Conservation (phyloP, 176 grass and related monocot species). For the Panicum miliaceum region DNA sequence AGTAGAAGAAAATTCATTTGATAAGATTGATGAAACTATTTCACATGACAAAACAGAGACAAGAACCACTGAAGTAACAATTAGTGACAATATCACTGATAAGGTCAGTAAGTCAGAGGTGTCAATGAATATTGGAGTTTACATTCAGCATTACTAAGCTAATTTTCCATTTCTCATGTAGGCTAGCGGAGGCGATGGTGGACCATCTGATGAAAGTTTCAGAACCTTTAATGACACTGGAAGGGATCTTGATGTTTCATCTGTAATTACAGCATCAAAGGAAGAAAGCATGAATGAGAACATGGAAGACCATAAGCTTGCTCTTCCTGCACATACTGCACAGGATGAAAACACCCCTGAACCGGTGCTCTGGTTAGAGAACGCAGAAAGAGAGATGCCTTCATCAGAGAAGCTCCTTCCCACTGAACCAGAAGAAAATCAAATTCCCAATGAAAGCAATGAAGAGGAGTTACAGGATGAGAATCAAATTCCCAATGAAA, state of each 20-base stretch:
- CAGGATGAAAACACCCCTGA: conserved; percentile 41
- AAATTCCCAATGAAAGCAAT: conserved; percentile 32
- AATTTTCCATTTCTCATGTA: conserved; percentile 47
- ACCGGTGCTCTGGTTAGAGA: conserved; percentile 37
- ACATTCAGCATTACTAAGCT: conserved; percentile 37
- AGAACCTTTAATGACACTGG: conserved; percentile 37
- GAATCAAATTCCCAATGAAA: conserved; percentile 35
- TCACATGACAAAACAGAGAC: conserved; percentile 27
- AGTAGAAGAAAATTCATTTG: conserved; percentile 32
- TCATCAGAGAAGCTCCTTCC: conserved; percentile 48
- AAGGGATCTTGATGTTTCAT: conserved; percentile 55
- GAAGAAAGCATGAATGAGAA: conserved; percentile 47
- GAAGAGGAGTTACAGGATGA: conserved; percentile 36
- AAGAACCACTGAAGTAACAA: conserved; percentile 29
- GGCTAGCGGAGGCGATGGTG: conserved; percentile 42
- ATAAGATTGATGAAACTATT: conserved; percentile 37
- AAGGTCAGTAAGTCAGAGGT: conserved; percentile 50
- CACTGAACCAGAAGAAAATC: conserved; percentile 38
- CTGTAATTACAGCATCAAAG: conserved; percentile 48
- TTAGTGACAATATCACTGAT: conserved; percentile 21
- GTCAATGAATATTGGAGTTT: conserved; percentile 24
- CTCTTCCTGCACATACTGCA: conserved; percentile 47
- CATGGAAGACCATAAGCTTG: conserved; percentile 45
- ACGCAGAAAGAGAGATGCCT: conserved; percentile 30
- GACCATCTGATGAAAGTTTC: conserved; percentile 46